Conservation (phyloP, 2,329 filamentous ascomycete species). For the Cadophora sp. region DNA sequence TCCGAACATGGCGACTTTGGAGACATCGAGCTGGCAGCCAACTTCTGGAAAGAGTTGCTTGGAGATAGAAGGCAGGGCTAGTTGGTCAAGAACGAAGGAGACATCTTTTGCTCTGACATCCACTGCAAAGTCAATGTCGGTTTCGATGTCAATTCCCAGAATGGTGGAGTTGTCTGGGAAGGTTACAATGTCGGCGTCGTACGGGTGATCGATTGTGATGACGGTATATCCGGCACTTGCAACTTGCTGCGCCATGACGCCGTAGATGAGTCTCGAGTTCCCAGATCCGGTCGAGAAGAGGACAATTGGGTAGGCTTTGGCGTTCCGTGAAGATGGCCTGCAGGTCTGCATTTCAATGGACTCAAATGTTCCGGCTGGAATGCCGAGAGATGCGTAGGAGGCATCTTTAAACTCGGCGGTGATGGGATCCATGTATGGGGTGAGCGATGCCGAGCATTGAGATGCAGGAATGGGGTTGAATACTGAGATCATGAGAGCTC, state of each 20-base stretch:
- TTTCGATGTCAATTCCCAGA: slow-evolving; percentile 29
- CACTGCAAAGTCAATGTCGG: slow-evolving; percentile 28
- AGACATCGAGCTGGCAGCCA: slow-evolving; percentile 38
- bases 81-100: slow-evolving; percentile 39
- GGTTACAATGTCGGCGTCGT: slow-evolving; percentile 46
- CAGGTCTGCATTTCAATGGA: slow-evolving; percentile 39
- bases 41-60: slow-evolving; percentile 22
- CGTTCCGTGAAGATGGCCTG: slow-evolving; percentile 2
- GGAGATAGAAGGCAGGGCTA: slow-evolving; percentile 19
- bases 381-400: slow-evolving; percentile 34
- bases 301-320: slow-evolving; percentile 39
- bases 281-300: slow-evolving; percentile 46
- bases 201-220: slow-evolving; percentile 47
- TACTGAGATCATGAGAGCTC: slow-evolving; percentile 43
- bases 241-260: slow-evolving; percentile 42
- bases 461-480: slow-evolving; percentile 38
- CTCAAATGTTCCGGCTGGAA: slow-evolving; percentile 43
- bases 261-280: slow-evolving; percentile 44
- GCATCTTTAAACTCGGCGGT: slow-evolving; percentile 41
- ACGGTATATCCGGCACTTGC: slow-evolving; percentile 47
- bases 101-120: slow-evolving; percentile 37
- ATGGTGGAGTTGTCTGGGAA: slow-evolving; percentile 43
- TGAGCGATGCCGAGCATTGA: slow-evolving; percentile 20
- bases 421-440: slow-evolving; percentile 43
- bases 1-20: slow-evolving; percentile 44